Evolutionary conservation across 2,329 filamentous ascomycete species (phyloP), one percentile per base, ranked within the genome.

Genomic region (Colletotrichum sp.): DNA sequence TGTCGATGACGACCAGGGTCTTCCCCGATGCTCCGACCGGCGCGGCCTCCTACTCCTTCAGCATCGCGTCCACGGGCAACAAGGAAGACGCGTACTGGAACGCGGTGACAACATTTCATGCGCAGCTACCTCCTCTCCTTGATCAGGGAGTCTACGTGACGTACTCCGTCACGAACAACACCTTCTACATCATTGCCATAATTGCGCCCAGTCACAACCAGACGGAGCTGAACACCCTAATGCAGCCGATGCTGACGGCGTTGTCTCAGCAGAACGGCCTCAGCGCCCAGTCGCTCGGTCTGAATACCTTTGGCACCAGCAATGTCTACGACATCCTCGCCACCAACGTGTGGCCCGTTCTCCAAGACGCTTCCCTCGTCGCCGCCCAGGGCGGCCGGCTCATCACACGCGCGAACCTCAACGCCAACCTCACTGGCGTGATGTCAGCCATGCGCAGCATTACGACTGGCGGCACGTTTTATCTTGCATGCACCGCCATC

Each of bases 1-100:
- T 86, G n/a, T 88, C 86, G 7, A 84, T 90, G 80, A 91, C 88
- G 2, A 81, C 84, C 24, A 0, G 60, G 21, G 57, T 71, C 10
- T 71, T 36, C 60, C 34, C 32, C 5, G 68, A 71, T 21, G 68
- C 18, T n/a, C 76, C 78, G 8, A 58, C 71, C 32, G 80, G 81
- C 52, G 82, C 83, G n/a, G 74, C 77, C 16, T 48, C 36, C 15
- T 48, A 38, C 16, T 38, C 26, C 6, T 72, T 82, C 2, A 83
- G 84, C 1, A 75, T 84, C 16, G 43, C 43, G 10, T 21, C n/a
- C 15, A 32, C 32, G 26, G 52, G n/a, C 12, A 28, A 48, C 28
- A 26, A 3, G 9, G 28, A 69, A 13, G 30, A 69, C 3, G 21
- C 28, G 6, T 69, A 38, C 52, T 69, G 66, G 66, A 32, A 24